Base-by-base conservation (phyloP, 441 rosid species). In the Brassica hybrid region DNA sequence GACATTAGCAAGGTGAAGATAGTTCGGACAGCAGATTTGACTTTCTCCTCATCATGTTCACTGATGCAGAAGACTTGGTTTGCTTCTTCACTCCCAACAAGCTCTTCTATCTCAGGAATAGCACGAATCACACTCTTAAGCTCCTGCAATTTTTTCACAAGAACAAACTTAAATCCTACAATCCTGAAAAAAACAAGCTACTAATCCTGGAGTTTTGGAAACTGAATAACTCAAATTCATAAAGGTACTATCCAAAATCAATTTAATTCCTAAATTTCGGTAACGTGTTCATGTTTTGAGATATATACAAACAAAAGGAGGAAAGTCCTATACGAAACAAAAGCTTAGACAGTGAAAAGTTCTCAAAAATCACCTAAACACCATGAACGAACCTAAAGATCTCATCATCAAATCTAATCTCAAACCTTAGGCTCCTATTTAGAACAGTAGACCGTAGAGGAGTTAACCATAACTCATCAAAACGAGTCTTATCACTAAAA, bases 1-100 rank as follows among this genome's bases (percentile, higher is more conserved):
- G 92, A 90, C 91, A 90, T 92, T 59, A 94, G 90, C 30, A 88
- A 76, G 50, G 99, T 96, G 79, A 96, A 96, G 81, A 90, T 83
- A 30, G 87, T 88, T 64, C 81, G 86, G 83, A 96, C 72, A 79
- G 86, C 79, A 72, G 87, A 80, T 85, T 92, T 96, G 56, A 87
- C 82, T 81, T 84, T 85, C 79, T 76, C 82, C n/a, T 74, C 86
- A 65, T 88, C 92, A 66, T 84, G 84, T 64, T 88, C 84, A 23
- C 78, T 82, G 72, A 90, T 71, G 72, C 79, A 61, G 58, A 87
- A 76, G 48, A 86, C 73, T 81, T 82, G 83, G 80, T 82, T 79
- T 64, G 89, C 87, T 62, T 85, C 89, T 68, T 76, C 84, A 57
- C 71, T 76, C 23, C 96, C 97, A 76, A 96, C 89, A 80, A 96